These are phyloP conservation scores for Pyrus communis DNA, from an alignment of 306 rosid species.

Conservation along the genomic window DNA sequence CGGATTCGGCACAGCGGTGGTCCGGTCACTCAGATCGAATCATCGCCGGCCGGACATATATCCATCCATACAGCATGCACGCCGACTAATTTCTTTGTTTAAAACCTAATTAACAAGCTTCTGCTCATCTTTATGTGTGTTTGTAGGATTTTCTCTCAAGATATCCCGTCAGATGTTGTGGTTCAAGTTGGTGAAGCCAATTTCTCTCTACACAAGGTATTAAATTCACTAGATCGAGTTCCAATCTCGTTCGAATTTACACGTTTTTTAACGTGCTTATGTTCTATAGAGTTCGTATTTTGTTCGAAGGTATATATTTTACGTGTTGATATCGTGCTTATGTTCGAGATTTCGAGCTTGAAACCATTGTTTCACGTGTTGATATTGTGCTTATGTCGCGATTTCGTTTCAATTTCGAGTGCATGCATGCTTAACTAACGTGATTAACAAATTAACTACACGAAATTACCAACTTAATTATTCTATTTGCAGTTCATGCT, in stretches of 20 bases:
- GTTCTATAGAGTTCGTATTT: too few relatives aligned
- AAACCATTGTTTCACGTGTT: too few relatives aligned
- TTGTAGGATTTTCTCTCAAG: conserved; percentile 72
- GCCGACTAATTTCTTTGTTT: not conserved
- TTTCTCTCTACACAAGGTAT: conserved; percentile 83
- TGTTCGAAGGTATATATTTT: too few relatives aligned
- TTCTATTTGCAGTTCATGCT: conserved; percentile 56
- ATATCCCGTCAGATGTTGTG: conserved; percentile 63
- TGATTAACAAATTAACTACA: not conserved
- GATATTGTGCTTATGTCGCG: not conserved
- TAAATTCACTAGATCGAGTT: not conserved
- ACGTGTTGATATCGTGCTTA: too few relatives aligned
- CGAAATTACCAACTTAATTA: not conserved
- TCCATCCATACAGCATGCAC: not conserved
- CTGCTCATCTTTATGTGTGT: not conserved
- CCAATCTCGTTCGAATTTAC: not conserved
- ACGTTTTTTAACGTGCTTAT: not conserved
- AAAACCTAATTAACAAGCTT: not conserved
- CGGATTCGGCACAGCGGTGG: not conserved
- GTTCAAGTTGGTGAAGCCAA: conserved; percentile 63
- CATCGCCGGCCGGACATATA: not conserved
- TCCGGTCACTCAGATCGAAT: too few relatives aligned
- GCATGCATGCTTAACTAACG: not conserved
- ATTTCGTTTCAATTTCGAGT: not conserved
- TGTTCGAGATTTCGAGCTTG: too few relatives aligned